Percentiles rank a stretch among this genome's conserved stretches.
Evolutionary conservation across 306 rosid species (phyloP).

Genomic region (Quercus wislizeni): DNA sequence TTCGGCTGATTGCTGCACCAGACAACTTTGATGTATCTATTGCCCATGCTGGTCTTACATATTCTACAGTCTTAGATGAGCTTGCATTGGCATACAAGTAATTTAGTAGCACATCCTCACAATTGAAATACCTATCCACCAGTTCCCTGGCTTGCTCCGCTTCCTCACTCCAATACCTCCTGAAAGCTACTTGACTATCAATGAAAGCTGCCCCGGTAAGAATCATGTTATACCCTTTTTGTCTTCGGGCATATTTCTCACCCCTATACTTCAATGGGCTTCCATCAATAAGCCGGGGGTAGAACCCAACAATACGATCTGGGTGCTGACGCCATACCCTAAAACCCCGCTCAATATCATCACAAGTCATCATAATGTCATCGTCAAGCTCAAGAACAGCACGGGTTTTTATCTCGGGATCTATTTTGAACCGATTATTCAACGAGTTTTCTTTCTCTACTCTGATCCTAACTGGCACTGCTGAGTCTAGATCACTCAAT

Average conservation of each 20-base stretch:
- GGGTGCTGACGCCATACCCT: constrained; percentile 92
- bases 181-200: constrained; percentile 67
- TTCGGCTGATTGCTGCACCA: constrained; percentile 86
- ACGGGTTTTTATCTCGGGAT: constrained; percentile 73
- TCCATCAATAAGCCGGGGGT: constrained; percentile 79
- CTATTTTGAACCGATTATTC: constrained; percentile 76
- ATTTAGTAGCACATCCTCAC: constrained; percentile 89
- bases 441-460: constrained; percentile 77
- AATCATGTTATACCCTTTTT: constrained; percentile 90
- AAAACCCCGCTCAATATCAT: constrained; percentile 91
- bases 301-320: constrained; percentile 87
- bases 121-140: constrained; percentile 71
- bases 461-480: constrained; percentile 82
- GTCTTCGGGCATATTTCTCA: constrained; percentile 71
- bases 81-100: constrained; percentile 90
- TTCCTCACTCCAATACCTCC: constrained; percentile 77
- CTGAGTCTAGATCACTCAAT: constrained; percentile 71
- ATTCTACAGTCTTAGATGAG: constrained; percentile 72
- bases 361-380: constrained; percentile 98
- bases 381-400: constrained; percentile 99
- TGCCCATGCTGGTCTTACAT: constrained; percentile 96
- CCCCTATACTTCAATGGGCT: constrained; percentile 69
- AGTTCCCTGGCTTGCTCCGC: constrained; percentile 72
- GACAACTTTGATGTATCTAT: constrained; percentile 93
- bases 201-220: constrained; percentile 97